phyloP scores from a whole-genome alignment of 768 basidiomycete species.

The Lactarius vividus region DNA sequence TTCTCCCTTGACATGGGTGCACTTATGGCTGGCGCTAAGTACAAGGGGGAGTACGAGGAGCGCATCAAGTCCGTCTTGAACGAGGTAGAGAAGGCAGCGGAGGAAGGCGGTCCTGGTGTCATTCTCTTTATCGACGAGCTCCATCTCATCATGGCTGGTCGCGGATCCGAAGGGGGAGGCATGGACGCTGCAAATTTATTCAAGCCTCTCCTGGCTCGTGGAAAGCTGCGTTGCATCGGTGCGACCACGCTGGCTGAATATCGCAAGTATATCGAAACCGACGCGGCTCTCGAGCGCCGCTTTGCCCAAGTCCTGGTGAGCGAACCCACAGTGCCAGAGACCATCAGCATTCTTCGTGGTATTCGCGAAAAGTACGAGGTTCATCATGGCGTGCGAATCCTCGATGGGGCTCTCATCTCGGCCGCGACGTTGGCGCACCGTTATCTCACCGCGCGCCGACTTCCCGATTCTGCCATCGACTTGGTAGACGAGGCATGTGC shows the following conservation, averaged over 20 bases:
- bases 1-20: constrained; percentile 94
- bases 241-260: constrained; percentile 94
- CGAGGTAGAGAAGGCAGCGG: constrained; percentile 87
- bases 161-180: constrained; percentile 77
- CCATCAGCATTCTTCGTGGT: constrained; percentile 91
- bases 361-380: constrained; percentile 90
- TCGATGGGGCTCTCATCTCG: constrained; percentile 82
- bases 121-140: constrained; percentile 96
- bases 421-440: constrained; percentile 92
- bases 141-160: constrained; percentile 91
- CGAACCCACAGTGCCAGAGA: constrained; percentile 85
- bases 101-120: constrained; percentile 65
- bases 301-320: constrained; percentile 94
- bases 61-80: constrained; percentile 89
- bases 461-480: constrained; percentile 89
- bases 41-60: constrained; percentile 97
- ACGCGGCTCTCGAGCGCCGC: constrained; percentile 85
- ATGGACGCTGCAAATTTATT: constrained; percentile 94
- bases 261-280: constrained; percentile 89
- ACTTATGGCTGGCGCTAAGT: constrained; percentile 88
- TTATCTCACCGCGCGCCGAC: constrained; percentile 77
- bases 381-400: constrained; percentile 85
- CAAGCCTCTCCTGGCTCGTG: constrained; percentile 88
- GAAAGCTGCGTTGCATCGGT: constrained; percentile 75
- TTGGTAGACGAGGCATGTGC: constrained; percentile 91